Percentiles rank a stretch among this genome's conserved stretches.
Conservation (phyloP, 352 stramenopile genomes). For the Phytophthora rubi region DNA sequence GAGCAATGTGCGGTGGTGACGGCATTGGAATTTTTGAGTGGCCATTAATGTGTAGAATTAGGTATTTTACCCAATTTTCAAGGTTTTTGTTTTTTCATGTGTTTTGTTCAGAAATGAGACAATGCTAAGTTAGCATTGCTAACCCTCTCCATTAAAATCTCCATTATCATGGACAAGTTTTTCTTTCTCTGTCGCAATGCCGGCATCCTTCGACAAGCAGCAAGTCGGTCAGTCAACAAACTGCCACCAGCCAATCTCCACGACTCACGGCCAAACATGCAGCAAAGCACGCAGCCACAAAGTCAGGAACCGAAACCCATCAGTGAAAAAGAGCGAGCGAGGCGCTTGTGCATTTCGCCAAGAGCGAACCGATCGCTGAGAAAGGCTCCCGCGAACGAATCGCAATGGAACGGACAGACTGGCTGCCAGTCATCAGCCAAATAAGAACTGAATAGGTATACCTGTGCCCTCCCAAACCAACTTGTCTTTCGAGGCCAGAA, state of each 20-base stretch:
- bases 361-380: constrained; percentile 1
- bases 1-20: background rate
- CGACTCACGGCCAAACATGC: background rate
- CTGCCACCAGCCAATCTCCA: too few species aligned
- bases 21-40: too few species aligned
- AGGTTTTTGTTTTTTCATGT: too few species aligned
- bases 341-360: constrained; percentile 8
- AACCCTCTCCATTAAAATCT: too few species aligned
- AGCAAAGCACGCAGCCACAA: constrained; percentile 23
- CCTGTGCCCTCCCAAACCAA: background rate
- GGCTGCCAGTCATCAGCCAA: background rate
- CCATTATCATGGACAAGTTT: too few species aligned
- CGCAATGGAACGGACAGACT: background rate
- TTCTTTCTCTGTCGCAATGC: too few species aligned
- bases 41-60: too few species aligned
- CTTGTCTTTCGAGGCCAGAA: background rate
- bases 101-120: too few species aligned
- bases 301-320: constrained; percentile 19
- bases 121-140: too few species aligned
- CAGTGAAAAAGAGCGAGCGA: constrained; percentile 4
- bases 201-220: too few species aligned
- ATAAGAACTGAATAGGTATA: too few species aligned
- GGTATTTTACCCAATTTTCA: too few species aligned
- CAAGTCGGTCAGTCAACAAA: background rate
- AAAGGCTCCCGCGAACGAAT: background rate